These are phyloP conservation scores for Rhipidocladum racemiflorum DNA, from an alignment of 176 grass and related monocot genomes.

Conservation along the genomic window DNA sequence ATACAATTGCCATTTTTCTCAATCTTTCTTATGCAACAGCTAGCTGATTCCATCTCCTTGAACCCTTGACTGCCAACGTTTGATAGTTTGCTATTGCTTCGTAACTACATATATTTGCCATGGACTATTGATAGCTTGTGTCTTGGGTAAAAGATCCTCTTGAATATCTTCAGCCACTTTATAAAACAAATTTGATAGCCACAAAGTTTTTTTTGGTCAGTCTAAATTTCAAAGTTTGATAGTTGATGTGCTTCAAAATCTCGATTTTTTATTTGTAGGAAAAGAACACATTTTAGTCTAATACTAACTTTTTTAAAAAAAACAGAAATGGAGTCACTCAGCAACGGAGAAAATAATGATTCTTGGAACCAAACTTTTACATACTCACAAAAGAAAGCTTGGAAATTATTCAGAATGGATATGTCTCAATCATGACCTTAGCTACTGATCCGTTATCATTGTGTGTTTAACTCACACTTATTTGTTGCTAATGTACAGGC, in stretches of 20 bases:
- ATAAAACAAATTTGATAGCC: not conserved
- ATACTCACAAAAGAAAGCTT: not conserved
- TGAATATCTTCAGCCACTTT: conserved; percentile 12
- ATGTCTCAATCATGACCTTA: not conserved
- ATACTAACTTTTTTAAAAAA: not conserved
- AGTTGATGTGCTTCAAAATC: not conserved
- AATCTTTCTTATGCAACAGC: not conserved
- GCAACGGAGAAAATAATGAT: not conserved
- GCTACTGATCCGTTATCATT: not conserved
- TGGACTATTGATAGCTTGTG: not conserved
- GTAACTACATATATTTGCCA: not conserved
- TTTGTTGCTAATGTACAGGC: conserved; percentile 42
- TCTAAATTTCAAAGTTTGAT: not conserved
- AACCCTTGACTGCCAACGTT: not conserved
- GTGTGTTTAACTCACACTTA: conserved; percentile 11
- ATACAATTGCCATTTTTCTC: conserved; percentile 5
- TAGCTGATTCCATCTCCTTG: not conserved
- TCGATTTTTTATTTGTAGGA: not conserved
- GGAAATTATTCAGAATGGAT: conserved; percentile 5
- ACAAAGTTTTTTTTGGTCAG: not conserved
- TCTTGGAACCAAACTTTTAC: not conserved
- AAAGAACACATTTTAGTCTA: not conserved
- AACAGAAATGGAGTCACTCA: not conserved
- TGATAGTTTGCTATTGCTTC: not conserved
- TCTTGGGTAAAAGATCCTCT: not conserved